Base-by-base conservation (phyloP, 495 filamentous ascomycete genomes). In the Neurospora pannonica region DNA sequence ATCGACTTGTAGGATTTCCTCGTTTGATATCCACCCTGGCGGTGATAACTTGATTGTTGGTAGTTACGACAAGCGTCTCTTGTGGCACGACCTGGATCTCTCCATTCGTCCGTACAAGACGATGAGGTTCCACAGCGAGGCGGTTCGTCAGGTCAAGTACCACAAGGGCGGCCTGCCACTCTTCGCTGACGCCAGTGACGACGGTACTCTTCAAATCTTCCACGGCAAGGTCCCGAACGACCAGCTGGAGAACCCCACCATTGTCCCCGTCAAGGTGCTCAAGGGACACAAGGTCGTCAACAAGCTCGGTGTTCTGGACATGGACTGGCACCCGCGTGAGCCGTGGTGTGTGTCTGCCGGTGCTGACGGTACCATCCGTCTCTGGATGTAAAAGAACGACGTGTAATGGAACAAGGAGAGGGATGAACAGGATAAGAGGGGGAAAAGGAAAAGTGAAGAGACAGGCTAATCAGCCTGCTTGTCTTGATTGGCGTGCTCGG, bases 81-180 rank as follows among this genome's bases (percentile, higher is more conserved):
- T 99, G 71, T 99, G 97, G 97, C 96, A 98, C 80, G 96, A 99
- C 83, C 88, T 99, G 36, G 97, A 98, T 74, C 90, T 98, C 34
- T 96, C 93, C 1, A 89, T 88, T 71, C 89, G 91, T 71, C 96
- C 96, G 1, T 98, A 97, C 85, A 97, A 97, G 86, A 97, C 94
- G 7, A 89, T 99, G 80, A 88, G 96, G 24, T 98, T 97, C 84
- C 96, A 99, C 83, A 83, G 87, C 77, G 92, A 96, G 83, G 97
- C 96, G 70, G 95, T 99, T 75, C 89, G 96, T 21, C 88, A 90
- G 11, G 97, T 98, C 24, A 89, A 87, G 77, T 98, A 92, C 83
- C 96, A 99, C 82, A 89, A 89, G 71, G 90, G 92, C 74, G 90
- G 90, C 0, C 87, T 95, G 74, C 97, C 96, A 37, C 87, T 98